These are phyloP conservation scores for Euphorbia tirucalli DNA, from an alignment of 345 rosid genomes.

Conservation along the genomic window DNA sequence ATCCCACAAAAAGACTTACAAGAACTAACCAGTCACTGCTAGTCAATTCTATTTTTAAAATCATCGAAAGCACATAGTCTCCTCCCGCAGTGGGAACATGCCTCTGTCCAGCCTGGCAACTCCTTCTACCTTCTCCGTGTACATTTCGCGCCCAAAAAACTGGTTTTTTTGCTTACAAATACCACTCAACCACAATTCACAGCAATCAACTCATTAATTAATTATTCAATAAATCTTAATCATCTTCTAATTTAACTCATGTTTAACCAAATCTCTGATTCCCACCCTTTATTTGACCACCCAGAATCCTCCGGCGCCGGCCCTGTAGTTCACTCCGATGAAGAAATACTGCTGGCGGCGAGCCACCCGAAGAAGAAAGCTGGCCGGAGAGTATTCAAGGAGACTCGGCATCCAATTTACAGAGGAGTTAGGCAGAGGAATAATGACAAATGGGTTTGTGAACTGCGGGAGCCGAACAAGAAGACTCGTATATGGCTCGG, in stretches of 20 bases:
- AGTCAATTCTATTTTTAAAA: not conserved
- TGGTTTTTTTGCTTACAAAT: too few species aligned
- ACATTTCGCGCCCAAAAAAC: not conserved
- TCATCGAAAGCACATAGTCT: too few species aligned
- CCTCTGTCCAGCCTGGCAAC: not conserved
- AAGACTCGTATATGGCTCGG: constrained; percentile 75
- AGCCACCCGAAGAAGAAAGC: constrained; percentile 28
- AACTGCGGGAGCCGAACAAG: constrained; percentile 54
- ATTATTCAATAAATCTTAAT: not conserved
- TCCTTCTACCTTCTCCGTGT: not conserved
- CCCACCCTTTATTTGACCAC: not conserved
- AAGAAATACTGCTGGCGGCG: constrained; percentile 13
- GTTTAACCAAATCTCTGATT: not conserved
- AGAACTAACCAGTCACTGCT: not conserved
- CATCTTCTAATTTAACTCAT: not conserved
- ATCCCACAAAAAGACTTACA: too few species aligned
- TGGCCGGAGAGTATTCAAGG: constrained; percentile 53
- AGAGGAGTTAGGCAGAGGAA: constrained; percentile 62
- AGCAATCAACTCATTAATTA: too few species aligned
- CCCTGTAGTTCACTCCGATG: constrained; percentile 13
- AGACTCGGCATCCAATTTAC: constrained; percentile 72
- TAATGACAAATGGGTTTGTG: constrained; percentile 70
- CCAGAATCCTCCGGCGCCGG: not conserved
- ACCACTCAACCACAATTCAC: too few species aligned
- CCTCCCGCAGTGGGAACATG: not conserved